phyloP scores from a whole-genome alignment of 1,284 basidiomycete genomes.

The Melampsora abietis-canadensis region DNA sequence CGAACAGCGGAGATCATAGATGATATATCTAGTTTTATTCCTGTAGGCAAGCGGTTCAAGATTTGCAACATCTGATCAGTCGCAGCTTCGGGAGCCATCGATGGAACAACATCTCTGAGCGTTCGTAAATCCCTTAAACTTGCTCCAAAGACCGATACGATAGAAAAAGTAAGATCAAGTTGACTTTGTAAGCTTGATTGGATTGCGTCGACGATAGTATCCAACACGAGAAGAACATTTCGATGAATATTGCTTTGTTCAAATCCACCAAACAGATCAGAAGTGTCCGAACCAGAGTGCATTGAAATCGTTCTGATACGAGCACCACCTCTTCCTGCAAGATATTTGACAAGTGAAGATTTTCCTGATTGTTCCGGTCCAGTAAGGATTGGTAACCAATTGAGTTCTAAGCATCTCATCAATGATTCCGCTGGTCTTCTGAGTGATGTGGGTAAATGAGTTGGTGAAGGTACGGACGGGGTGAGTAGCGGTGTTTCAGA shows the following conservation, averaged over 20 bases:
- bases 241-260: constrained; percentile 66
- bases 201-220: constrained; percentile 22
- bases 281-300: constrained; percentile 84
- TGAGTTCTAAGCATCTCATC: constrained; percentile 69
- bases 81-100: constrained; percentile 11
- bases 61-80: background rate
- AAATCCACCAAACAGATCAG: constrained; percentile 91
- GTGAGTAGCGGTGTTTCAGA: background rate
- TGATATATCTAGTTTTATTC: background rate
- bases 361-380: constrained; percentile 77
- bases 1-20: background rate
- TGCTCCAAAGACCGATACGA: background rate
- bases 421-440: constrained; percentile 65
- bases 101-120: constrained; percentile 39
- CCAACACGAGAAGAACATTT: constrained; percentile 33
- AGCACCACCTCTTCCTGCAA: constrained; percentile 71
- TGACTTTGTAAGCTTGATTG: constrained; percentile 19
- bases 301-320: constrained; percentile 71
- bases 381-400: constrained; percentile 84
- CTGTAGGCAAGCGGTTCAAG: constrained; percentile 52
- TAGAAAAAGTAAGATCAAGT: constrained; percentile 1
- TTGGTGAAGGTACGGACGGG: constrained; percentile 19
- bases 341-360: constrained; percentile 67
- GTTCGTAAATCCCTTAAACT: constrained; percentile 17
- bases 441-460: constrained; percentile 14